A percentile compares a stretch with the other conserved stretches of the same genome.
Evolutionary conservation across 371 early-diverging fungal genomes (phyloP).

Genomic region (Mucor circinelloides): DNA sequence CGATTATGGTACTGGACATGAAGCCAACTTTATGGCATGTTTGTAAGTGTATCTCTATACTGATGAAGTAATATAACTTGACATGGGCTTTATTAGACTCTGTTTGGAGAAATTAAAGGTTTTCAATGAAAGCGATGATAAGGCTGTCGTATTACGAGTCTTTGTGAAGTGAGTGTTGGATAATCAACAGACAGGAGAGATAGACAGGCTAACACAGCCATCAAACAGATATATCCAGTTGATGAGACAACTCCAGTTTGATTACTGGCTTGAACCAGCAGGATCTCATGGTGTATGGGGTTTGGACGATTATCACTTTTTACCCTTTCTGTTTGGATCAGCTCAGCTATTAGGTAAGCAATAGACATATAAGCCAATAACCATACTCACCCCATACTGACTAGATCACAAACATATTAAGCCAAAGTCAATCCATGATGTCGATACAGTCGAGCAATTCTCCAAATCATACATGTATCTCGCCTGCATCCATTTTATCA

Average conservation of each 20-base stretch:
- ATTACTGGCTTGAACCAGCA: constrained; percentile 98
- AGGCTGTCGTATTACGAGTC: constrained; percentile 77
- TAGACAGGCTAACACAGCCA: not conserved
- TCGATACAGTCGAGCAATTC: constrained; percentile 83
- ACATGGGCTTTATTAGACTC: constrained; percentile 43
- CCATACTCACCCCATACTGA: not conserved
- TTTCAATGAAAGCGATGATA: constrained; percentile 65
- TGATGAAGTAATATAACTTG: not conserved
- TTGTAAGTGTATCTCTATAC: constrained; percentile 56
- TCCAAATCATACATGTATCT: constrained; percentile 91
- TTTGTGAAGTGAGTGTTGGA: constrained; percentile 65
- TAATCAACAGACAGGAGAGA: not conserved
- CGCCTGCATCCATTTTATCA: constrained; percentile 89
- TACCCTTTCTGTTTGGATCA: constrained; percentile 97
- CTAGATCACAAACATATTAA: constrained; percentile 77
- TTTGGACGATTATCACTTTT: constrained; percentile 97
- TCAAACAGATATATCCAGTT: constrained; percentile 77
- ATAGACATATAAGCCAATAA: not conserved
- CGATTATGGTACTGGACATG: constrained; percentile 99
- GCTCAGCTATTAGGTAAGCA: constrained; percentile 80
- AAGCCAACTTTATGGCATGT: constrained; percentile 95
- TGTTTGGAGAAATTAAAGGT: constrained; percentile 80
- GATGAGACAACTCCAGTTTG: constrained; percentile 87
- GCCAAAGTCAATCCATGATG: constrained; percentile 88
- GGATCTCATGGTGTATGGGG: constrained; percentile 99